Base-by-base conservation (phyloP, 2,329 filamentous ascomycete genomes). In the Albifimbria verrucaria region DNA sequence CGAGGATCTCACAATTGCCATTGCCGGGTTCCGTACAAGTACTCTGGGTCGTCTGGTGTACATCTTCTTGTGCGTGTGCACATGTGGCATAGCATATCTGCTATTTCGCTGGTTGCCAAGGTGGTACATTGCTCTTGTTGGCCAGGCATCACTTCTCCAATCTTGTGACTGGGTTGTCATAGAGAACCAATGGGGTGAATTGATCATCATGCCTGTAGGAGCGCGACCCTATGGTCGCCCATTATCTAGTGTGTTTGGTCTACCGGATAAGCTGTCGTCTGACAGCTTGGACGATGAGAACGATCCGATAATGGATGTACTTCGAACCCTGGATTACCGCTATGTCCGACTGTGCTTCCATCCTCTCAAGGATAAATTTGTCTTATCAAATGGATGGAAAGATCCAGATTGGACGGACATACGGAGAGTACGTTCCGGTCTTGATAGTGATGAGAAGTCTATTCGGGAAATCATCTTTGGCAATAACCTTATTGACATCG, bases 171-270 rank as follows among this genome's bases (percentile, higher is more conserved):
- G 95, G 94, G 87, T 96, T 43, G 92, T 96, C 24, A 83, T 97
- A 58, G 94, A 97, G 80, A 97, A 99, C 65, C 92, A 97, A 79
- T 97, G 94, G 93, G 89, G 89, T 48, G 93, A 97, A 70, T 89
- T 97, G 69, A 79, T 81, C 12, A 82, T 94, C n/a, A 82, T 96
- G 63, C 66, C 85, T 48, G 79, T 97, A 12, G 77, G 79, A 36
- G 71, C 69, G 17, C 75, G 74, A 52, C 66, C 69, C 20, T 85
- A 81, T 67, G 82, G 77, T 48, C 81, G 77, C 53, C 76, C 77
- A 3, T 65, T 83, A 52, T 86, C 77, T 53, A 83, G 81, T 0
- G 78, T 87, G 1, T 93, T 93, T 65, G 89, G 89, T 0, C 70
- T 80, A 2, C 74, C 80, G 1, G 82, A 85, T 52, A 91, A 90